phyloP scores from a whole-genome alignment of 306 rosid species.

The Malus sylvestris region DNA sequence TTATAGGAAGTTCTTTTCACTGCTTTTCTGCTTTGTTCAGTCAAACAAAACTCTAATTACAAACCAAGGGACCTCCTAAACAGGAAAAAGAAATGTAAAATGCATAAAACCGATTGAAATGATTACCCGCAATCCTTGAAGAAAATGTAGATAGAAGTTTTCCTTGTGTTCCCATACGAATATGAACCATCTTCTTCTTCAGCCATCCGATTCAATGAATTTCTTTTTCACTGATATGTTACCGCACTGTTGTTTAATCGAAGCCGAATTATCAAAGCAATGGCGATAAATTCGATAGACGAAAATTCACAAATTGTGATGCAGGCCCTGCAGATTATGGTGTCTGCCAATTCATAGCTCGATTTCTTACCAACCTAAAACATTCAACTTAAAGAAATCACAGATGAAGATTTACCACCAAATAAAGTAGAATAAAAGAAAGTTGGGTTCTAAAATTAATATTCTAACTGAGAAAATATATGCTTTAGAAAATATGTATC shows the following conservation, averaged over 20 bases:
- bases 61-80: background rate
- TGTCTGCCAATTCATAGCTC: background rate
- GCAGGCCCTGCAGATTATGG: background rate
- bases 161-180: constrained; percentile 40
- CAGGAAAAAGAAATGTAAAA: background rate
- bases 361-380: background rate
- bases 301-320: background rate
- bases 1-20: background rate
- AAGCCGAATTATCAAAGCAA: background rate
- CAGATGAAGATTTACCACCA: background rate
- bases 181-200: constrained; percentile 34
- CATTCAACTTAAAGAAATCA: background rate
- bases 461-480: background rate
- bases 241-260: background rate
- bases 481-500: too few relatives aligned
- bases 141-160: constrained; percentile 41
- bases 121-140: constrained; percentile 67
- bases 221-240: background rate
- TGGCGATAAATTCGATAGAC: background rate
- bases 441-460: background rate
- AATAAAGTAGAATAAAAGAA: background rate
- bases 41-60: background rate
- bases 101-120: background rate
- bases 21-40: background rate
- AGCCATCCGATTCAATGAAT: constrained; percentile 33